Percentiles rank a stretch among this genome's conserved stretches.
Conservation (phyloP, 2,329 filamentous ascomycete genomes). For the Drechslerella coelobrocha region DNA sequence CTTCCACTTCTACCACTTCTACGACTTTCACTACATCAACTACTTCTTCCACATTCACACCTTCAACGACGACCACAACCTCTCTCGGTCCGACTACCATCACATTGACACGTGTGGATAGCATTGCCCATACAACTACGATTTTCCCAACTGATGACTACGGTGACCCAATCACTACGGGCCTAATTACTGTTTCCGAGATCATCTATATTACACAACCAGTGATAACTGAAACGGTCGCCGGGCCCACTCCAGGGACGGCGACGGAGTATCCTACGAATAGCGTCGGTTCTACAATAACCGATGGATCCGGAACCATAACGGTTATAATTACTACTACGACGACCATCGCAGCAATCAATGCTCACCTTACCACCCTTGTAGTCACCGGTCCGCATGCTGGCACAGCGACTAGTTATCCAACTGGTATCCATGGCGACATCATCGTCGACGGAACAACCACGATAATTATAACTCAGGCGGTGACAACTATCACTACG, state of each 20-base stretch:
- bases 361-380: background rate
- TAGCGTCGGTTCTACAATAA: background rate
- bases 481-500: background rate
- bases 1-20: too few relatives aligned
- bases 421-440: too few relatives aligned
- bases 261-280: constrained; percentile 2
- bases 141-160: too few relatives aligned
- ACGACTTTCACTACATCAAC: too few relatives aligned
- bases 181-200: too few relatives aligned
- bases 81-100: too few relatives aligned
- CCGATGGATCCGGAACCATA: background rate
- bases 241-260: background rate
- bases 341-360: background rate
- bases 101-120: too few relatives aligned
- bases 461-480: background rate
- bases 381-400: background rate
- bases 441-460: constrained; percentile 5
- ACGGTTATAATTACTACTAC: background rate
- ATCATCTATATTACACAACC: background rate
- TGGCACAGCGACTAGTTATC: background rate
- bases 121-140: too few relatives aligned
- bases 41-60: too few relatives aligned
- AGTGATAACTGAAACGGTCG: background rate
- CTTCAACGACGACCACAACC: too few relatives aligned
- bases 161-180: too few relatives aligned